Conservation (phyloP, 495 filamentous ascomycete genomes). For the Bryoglossum gracile region DNA sequence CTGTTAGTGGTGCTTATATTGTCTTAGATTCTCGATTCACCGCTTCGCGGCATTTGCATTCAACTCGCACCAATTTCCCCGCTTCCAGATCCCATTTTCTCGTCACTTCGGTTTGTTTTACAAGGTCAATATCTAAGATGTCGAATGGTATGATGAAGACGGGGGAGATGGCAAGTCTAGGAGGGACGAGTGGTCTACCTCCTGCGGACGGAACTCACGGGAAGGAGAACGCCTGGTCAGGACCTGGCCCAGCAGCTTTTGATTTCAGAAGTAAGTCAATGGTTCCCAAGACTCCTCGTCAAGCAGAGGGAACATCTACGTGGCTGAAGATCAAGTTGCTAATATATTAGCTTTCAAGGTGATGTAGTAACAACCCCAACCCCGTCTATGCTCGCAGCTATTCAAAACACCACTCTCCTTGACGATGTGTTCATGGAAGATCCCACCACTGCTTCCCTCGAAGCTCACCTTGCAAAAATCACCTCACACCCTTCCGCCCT, state of each 20-base stretch:
- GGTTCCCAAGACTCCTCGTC: too few species aligned
- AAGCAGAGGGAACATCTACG: too few species aligned
- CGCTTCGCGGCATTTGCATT: too few species aligned
- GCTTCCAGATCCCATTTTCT: too few species aligned
- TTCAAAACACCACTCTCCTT: slow-evolving; percentile 50
- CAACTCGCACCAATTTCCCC: too few species aligned
- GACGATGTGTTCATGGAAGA: slow-evolving; percentile 88
- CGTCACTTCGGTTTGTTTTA: too few species aligned
- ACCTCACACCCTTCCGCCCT: slow-evolving; percentile 66
- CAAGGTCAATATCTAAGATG: too few species aligned
- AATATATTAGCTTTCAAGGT: slow-evolving; percentile 28
- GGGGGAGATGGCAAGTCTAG: too few species aligned
- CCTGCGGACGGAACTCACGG: slow-evolving; percentile 8
- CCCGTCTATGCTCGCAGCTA: slow-evolving; percentile 64
- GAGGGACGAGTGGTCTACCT: slow-evolving; percentile 6
- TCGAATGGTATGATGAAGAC: too few species aligned
- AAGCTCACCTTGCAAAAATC: slow-evolving; percentile 59
- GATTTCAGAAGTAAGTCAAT: slow-evolving; percentile 43
- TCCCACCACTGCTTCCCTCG: slow-evolving; percentile 65
- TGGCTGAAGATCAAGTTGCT: not conserved
- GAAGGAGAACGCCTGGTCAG: slow-evolving; percentile 40
- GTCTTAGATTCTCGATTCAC: too few species aligned
- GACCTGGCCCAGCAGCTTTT: slow-evolving; percentile 55
- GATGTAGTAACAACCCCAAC: slow-evolving; percentile 89
- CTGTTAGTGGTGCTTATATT: too few species aligned